phyloP scores from a whole-genome alignment of 1,284 basidiomycete genomes.

The Sporisorium exsertum region DNA sequence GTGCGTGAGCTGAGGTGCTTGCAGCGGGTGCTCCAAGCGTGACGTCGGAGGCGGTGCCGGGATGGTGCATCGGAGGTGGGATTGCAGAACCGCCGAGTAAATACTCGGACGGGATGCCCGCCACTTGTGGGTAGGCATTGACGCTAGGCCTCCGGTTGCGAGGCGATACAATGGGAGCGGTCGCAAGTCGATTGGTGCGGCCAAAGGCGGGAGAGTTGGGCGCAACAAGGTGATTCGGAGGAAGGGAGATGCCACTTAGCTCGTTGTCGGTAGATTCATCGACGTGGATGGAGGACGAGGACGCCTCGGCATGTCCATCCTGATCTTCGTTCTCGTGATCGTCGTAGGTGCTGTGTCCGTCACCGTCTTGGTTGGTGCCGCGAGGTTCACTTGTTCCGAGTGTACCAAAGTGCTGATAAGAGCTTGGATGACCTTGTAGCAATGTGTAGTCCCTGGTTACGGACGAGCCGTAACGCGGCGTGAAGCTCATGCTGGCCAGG shows the following conservation, averaged over 20 bases:
- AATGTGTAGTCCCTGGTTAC: conserved; percentile 49
- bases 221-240: conserved; percentile 20
- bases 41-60: conserved; percentile 23
- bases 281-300: conserved; percentile 23
- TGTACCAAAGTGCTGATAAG: conserved; percentile 46
- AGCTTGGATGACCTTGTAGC: conserved; percentile 47
- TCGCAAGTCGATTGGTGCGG: conserved; percentile 28
- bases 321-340: conserved; percentile 22
- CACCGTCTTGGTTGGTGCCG: conserved; percentile 1
- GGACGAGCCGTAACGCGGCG: conserved; percentile 52
- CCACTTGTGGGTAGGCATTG: conserved; percentile 48
- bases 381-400: conserved; percentile 15
- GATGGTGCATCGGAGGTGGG: conserved; percentile 36
- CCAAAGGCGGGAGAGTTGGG: conserved; percentile 32
- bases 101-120: conserved; percentile 49
- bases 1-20: neutral
- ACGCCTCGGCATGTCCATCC: conserved; percentile 19
- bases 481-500: conserved; percentile 52
- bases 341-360: conserved; percentile 7
- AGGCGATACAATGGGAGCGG: conserved; percentile 30
- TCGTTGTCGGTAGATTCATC: conserved; percentile 33
- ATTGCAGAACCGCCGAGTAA: conserved; percentile 47
- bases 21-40: conserved; percentile 23
- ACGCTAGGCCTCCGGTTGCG: conserved; percentile 38
- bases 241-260: conserved; percentile 46